Evolutionary conservation across 352 stramenopile species (phyloP).

Genomic region (Plasmopara viticola): DNA sequence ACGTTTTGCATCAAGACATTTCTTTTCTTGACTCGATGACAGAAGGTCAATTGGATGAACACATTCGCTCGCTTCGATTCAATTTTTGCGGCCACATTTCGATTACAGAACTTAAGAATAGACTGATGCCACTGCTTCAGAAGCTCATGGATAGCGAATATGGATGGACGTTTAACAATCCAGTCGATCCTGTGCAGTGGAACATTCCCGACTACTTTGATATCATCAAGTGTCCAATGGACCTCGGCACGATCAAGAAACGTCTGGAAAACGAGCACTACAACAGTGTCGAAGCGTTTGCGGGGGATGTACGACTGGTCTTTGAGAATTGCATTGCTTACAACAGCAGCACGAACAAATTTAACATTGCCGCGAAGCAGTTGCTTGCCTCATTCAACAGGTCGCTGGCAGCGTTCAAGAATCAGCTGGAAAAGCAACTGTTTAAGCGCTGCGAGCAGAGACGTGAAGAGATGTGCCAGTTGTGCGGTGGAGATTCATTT

Average conservation of each 20-base stretch:
- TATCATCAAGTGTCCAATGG: slow-evolving; percentile 97
- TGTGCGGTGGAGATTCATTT: slow-evolving; percentile 86
- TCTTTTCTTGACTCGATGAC: slow-evolving; percentile 87
- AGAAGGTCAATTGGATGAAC: slow-evolving; percentile 77
- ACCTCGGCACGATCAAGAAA: slow-evolving; percentile 98
- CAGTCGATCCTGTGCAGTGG: slow-evolving; percentile 93
- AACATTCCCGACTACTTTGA: slow-evolving; percentile 90
- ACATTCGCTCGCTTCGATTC: slow-evolving; percentile 85
- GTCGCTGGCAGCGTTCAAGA: slow-evolving; percentile 57
- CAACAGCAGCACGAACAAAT: slow-evolving; percentile 87
- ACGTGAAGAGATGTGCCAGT: slow-evolving; percentile 83
- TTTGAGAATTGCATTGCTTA: slow-evolving; percentile 89
- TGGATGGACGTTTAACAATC: slow-evolving; percentile 90
- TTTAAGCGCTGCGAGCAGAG: slow-evolving; percentile 81
- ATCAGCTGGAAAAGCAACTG: slow-evolving; percentile 74
- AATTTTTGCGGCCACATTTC: slow-evolving; percentile 86
- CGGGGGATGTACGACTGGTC: slow-evolving; percentile 80
- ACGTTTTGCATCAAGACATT: slow-evolving; percentile 77
- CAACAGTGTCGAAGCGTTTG: slow-evolving; percentile 83
- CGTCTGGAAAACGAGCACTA: slow-evolving; percentile 93
- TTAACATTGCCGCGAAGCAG: slow-evolving; percentile 81
- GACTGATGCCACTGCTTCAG: slow-evolving; percentile 71
- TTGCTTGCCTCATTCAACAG: slow-evolving; percentile 73
- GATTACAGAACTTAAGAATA: slow-evolving; percentile 75
- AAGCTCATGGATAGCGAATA: slow-evolving; percentile 88